Percentiles rank a stretch among this genome's conserved stretches.
phyloP scores from a whole-genome alignment of 768 basidiomycete genomes.

The Mrakia hoshinonis region DNA sequence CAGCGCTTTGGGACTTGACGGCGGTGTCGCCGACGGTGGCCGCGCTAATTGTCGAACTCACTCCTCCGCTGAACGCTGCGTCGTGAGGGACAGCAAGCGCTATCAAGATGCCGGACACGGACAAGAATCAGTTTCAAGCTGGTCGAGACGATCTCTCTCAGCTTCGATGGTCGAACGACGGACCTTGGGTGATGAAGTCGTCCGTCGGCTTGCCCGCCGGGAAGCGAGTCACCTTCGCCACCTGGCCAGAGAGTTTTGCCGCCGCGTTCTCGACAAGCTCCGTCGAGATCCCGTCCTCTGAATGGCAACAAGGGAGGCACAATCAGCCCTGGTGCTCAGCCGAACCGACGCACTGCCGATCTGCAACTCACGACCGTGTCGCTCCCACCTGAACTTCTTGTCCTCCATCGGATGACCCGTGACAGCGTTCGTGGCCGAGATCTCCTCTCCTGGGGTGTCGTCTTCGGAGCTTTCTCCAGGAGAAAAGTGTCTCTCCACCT shows the following conservation, averaged over 20 bases:
- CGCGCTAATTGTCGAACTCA: not conserved
- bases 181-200: slow-evolving; percentile 14
- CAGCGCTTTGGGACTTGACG: not conserved
- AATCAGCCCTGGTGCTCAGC: not conserved
- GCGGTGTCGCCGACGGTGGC: not conserved
- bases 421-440: too few relatives aligned
- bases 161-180: not conserved
- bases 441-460: not conserved
- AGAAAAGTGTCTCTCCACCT: not conserved
- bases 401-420: not conserved
- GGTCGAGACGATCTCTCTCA: too few relatives aligned
- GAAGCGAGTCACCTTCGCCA: not conserved
- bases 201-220: not conserved
- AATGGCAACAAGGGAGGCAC: not conserved
- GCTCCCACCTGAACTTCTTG: not conserved
- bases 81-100: not conserved
- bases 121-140: not conserved
- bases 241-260: slow-evolving; percentile 1
- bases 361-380: slow-evolving; percentile 3
- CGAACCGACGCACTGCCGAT: not conserved
- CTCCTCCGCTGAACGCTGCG: not conserved
- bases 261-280: slow-evolving; percentile 19
- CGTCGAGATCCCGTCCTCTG: slow-evolving; percentile 19
- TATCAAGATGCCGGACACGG: not conserved
- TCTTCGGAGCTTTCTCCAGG: slow-evolving; percentile 1